These are phyloP conservation scores for Zygosaccharomyces rouxii DNA, from an alignment of 805 yeast genomes.

Conservation along the genomic window DNA sequence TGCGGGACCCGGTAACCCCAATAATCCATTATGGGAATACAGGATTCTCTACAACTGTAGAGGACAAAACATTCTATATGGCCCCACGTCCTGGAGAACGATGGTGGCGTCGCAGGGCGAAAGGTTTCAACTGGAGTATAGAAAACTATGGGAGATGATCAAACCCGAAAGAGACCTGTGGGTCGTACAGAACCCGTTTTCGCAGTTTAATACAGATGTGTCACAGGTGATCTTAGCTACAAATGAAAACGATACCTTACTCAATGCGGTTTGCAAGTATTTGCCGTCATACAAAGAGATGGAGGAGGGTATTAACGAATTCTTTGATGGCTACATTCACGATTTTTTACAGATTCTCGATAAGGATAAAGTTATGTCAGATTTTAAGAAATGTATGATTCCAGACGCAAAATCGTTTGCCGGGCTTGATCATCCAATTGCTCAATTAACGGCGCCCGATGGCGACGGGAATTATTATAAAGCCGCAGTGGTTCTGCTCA, in stretches of 20 bases:
- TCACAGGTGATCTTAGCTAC: constrained; percentile 1
- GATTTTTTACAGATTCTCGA: constrained; percentile 19
- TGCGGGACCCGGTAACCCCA: neutral
- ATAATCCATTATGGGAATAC: constrained; percentile 15
- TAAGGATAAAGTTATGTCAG: constrained; percentile 15
- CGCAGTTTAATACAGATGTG: constrained; percentile 3
- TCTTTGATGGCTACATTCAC: constrained; percentile 18
- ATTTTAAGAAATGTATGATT: constrained; percentile 14
- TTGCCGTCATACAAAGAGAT: constrained; percentile 17
- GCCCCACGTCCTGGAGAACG: constrained; percentile 31
- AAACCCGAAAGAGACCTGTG: constrained; percentile 21
- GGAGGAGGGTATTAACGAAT: constrained; percentile 10
- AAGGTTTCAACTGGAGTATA: constrained; percentile 20
- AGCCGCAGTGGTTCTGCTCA: constrained; percentile 24
- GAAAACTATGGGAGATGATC: constrained; percentile 22
- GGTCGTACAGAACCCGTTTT: constrained; percentile 10
- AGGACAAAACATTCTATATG: constrained; percentile 20
- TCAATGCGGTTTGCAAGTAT: constrained; percentile 10
- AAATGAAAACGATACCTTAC: constrained; percentile 5
- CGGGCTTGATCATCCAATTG: constrained; percentile 6
- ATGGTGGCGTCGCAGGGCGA: constrained; percentile 18
- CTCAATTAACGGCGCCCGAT: constrained; percentile 9
- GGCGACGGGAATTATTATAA: constrained; percentile 23
- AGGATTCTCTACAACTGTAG: constrained; percentile 9
- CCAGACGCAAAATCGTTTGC: constrained; percentile 2